phyloP scores from a whole-genome alignment of 805 yeast species.

The Pichia heedii region DNA sequence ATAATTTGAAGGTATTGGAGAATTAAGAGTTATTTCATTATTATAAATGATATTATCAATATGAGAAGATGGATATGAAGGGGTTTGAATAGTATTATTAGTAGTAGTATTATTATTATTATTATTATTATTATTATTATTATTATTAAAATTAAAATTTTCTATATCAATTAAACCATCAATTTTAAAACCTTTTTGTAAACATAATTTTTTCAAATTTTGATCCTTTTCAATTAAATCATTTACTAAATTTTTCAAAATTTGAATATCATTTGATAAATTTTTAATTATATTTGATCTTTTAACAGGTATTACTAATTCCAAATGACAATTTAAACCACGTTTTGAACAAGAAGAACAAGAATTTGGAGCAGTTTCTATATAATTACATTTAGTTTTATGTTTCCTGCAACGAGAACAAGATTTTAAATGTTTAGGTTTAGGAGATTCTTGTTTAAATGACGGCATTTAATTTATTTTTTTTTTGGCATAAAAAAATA shows the following conservation, averaged over 20 bases:
- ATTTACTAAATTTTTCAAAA: constrained; percentile 24
- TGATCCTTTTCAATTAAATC: constrained; percentile 21
- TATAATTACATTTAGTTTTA: constrained; percentile 58
- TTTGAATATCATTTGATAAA: constrained; percentile 25
- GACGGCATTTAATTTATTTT: no score
- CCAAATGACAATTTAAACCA: constrained; percentile 45
- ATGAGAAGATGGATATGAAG: not conserved
- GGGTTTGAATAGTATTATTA: no score
- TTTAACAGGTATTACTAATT: constrained; percentile 45
- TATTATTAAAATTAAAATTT: constrained; percentile 1
- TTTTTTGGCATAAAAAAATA: no score
- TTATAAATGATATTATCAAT: not conserved
- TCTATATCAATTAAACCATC: constrained; percentile 25
- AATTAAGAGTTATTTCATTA: not conserved
- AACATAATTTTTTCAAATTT: constrained; percentile 18
- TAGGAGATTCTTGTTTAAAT: no score
- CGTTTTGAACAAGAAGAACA: constrained; percentile 50
- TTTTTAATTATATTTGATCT: constrained; percentile 33
- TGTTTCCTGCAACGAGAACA: constrained; percentile 59
- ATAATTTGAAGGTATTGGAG: not conserved
- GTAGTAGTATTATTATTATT: no score
- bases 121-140: not conserved
- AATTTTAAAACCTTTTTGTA: constrained; percentile 20
- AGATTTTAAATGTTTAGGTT: constrained; percentile 41
- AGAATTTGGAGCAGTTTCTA: constrained; percentile 40